Evolutionary conservation across 345 rosid genomes (phyloP), one percentile per base, ranked within the genome.

Genomic region (Eucalyptus cloeziana): DNA sequence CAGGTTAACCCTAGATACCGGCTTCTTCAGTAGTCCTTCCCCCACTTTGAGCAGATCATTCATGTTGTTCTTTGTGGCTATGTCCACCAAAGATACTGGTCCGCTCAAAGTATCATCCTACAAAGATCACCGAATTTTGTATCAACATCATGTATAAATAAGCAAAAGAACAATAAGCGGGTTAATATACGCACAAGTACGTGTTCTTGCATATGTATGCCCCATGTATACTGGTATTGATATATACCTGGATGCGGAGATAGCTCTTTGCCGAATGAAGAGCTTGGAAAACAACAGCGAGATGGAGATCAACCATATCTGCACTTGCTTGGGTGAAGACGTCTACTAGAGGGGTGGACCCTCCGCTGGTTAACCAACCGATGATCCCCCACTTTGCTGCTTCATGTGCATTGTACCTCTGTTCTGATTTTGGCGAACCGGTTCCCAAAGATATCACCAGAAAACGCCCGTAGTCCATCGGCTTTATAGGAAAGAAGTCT

Each of bases 391-490:
- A 91, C 43, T 85, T 91, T 30, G 91, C 89, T 7, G 88, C 90
- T 50, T 85, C 83, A 16, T 30, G 27, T 12, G 89, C 92, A 10
- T 30, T 62, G 88, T 62, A 89, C 58, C 64, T 89, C 52, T 76
- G 52, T 24, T 86, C 49, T 4, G 43, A 69, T 47, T 89, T 47
- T 71, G 54, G 54, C 5, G 92, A 67, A 15, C 91, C 91, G 5
- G 92, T 87, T 79, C 92, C 92, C 9, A 89, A 52, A 17, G 92
- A 91, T 49, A 91, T 64, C 79, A 89, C 88, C 51, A 91, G 89
- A 85, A 91, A 91, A 64, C 89, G 40, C 40, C 90, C 56, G 50
- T 89, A 91, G 83, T 91, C 92, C 69, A 51, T 87, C 12, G 92
- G 88, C 89, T 85, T 89, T 49, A 89, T 85, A 4, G 91, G 90